Conservation (phyloP, 148 eudicot genomes). For the Pouteria glomerata region DNA sequence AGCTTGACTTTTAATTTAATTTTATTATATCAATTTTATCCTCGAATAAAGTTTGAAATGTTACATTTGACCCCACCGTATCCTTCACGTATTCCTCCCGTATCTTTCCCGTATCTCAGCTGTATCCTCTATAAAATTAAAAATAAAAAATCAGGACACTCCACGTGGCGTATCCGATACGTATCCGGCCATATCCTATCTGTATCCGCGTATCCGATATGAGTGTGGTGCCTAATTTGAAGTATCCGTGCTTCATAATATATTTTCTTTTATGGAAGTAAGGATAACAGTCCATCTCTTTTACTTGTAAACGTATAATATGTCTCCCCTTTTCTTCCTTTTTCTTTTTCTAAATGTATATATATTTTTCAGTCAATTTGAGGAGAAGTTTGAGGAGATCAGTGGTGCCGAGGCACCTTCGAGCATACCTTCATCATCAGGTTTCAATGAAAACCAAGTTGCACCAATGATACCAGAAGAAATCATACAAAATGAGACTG, state of each 20-base stretch:
- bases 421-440: slow-evolving; percentile 45
- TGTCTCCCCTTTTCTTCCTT: background rate
- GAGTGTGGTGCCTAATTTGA: too few relatives aligned
- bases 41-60: too few relatives aligned
- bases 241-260: too few relatives aligned
- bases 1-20: background rate
- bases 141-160: too few relatives aligned
- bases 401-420: slow-evolving; percentile 53
- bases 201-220: too few relatives aligned
- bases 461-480: slow-evolving; percentile 28
- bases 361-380: slow-evolving; percentile 83
- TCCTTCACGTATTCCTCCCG: too few relatives aligned
- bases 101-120: too few relatives aligned
- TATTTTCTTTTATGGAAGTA: background rate
- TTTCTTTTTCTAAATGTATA: background rate
- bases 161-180: too few relatives aligned
- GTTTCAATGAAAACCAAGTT: slow-evolving; percentile 27
- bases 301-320: background rate
- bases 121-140: too few relatives aligned
- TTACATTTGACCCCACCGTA: background rate
- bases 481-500: slow-evolving; percentile 28
- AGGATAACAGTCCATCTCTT: background rate
- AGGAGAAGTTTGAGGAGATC: slow-evolving; percentile 92
- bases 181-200: too few relatives aligned
- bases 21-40: too few relatives aligned